Evolutionary conservation across 371 early-diverging fungal species (phyloP), one percentile per base, ranked within the genome.

Genomic region (Neoconidiobolus thromboides): DNA sequence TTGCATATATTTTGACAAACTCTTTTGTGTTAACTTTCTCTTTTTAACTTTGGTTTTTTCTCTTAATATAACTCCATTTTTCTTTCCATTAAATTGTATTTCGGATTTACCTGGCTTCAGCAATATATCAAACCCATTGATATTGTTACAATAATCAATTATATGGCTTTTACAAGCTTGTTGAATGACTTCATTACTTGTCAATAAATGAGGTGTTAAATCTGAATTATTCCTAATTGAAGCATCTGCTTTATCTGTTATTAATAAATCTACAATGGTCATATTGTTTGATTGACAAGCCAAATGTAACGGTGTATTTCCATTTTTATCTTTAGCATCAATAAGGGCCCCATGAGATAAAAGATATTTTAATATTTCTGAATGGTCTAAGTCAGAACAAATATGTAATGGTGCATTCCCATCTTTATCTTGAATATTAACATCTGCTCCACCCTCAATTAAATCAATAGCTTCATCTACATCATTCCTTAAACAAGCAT

Each of bases 351-450:
- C 58, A 58, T 48, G 58, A 0, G 14, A 14, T 5, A 43, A 43
- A 9, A 58, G 36, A 5, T 46, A 46, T n/a, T 46, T 36, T 38
- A 55, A 37, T 6, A 55, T 55, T 12, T 55, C 42, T 0, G 10
- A 5, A 36, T 40, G 38, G 0, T 14, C 3, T 40, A 37, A 12
- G 1, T 12, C 55, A 12, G 55, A 26, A n/a, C 46, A 46, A n/a
- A n/a, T 41, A 68, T 91, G 92, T 39, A 91, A 62, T 10, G 92
- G 78, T 39, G 54, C 12, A 15, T 46, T 47, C n/a, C 15, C 15
- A 48, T 10, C 39, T 48, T 53, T 41, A 37, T 65, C 65, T 47
- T 58, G 50, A 36, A 15, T 46, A 49, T 65, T 62, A 7, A 58
- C 40, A 48, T 65, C 55, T 14, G 57, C 62, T 9, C 56, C 49